Evolutionary conservation across 169 alveolate species (phyloP).

Genomic region (Blepharisma undulans): DNA sequence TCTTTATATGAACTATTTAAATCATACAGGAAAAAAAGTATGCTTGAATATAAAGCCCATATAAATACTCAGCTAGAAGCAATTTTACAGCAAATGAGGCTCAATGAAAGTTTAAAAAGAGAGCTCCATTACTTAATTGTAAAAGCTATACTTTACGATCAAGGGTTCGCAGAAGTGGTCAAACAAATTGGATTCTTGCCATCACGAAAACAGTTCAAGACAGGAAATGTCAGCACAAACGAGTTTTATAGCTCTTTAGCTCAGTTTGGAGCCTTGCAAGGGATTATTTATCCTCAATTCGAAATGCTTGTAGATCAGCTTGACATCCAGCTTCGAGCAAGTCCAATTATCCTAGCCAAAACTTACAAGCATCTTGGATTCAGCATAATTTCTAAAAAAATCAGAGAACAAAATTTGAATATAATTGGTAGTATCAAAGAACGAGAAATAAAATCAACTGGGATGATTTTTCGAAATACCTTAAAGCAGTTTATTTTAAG

Average conservation of each 20-base stretch:
- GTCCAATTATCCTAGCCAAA: background rate
- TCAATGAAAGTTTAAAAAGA: background rate
- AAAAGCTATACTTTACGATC: background rate
- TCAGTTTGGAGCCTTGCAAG: background rate
- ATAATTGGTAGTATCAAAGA: background rate
- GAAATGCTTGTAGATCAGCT: background rate
- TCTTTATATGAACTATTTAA: background rate
- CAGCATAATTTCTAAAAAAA: background rate
- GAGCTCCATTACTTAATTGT: background rate
- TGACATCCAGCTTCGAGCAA: background rate
- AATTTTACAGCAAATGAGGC: background rate
- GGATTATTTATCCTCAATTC: background rate
- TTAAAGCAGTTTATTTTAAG: background rate
- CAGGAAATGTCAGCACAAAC: slow-evolving; percentile 10
- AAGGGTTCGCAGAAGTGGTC: background rate
- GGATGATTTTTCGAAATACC: background rate
- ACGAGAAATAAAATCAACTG: background rate
- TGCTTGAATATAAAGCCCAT: background rate
- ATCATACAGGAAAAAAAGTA: background rate
- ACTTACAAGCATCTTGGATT: background rate
- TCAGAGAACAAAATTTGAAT: background rate
- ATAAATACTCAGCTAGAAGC: background rate
- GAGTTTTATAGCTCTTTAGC: background rate
- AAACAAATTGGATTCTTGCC: background rate
- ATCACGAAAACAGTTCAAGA: background rate